A percentile compares a stretch with the other conserved stretches of the same genome.
Conservation (phyloP, 768 basidiomycete species). For the Suillus brevipes region DNA sequence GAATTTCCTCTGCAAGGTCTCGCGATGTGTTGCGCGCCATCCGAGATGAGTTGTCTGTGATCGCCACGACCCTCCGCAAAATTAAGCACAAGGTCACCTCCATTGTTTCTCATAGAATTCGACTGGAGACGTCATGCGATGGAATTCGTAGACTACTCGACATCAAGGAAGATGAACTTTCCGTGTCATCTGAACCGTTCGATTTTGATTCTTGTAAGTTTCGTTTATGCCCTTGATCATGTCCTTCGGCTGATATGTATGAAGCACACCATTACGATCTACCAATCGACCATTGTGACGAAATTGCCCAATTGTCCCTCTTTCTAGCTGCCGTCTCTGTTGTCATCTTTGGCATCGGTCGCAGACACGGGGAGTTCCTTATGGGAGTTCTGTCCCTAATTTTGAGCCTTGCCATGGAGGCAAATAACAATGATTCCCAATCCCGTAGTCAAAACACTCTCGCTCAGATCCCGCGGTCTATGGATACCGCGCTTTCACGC, state of each 20-base stretch:
- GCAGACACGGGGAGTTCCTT: no score
- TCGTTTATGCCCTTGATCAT: neutral
- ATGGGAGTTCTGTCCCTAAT: no score
- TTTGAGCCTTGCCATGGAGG: no score
- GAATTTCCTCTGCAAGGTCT: neutral
- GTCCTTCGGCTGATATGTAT: neutral
- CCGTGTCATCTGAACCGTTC: neutral
- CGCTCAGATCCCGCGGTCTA: no score
- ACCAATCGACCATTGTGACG: constrained; percentile 12
- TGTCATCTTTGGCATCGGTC: no score
- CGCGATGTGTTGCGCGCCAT: neutral
- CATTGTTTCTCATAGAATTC: neutral
- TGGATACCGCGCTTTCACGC: no score
- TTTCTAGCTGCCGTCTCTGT: no score
- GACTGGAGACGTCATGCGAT: neutral
- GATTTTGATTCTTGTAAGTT: neutral
- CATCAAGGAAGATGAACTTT: neutral
- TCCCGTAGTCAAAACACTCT: no score
- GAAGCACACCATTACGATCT: constrained; percentile 8
- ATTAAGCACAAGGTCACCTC: neutral
- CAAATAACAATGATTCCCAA: no score
- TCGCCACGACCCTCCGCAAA: neutral
- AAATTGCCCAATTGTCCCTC: neutral
- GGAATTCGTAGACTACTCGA: neutral
- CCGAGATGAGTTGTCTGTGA: neutral